A percentile compares a stretch with the other conserved stretches of the same genome.
These are phyloP conservation scores for Aspergillus caelatus DNA, from an alignment of 2,329 filamentous ascomycete genomes.

Conservation along the genomic window DNA sequence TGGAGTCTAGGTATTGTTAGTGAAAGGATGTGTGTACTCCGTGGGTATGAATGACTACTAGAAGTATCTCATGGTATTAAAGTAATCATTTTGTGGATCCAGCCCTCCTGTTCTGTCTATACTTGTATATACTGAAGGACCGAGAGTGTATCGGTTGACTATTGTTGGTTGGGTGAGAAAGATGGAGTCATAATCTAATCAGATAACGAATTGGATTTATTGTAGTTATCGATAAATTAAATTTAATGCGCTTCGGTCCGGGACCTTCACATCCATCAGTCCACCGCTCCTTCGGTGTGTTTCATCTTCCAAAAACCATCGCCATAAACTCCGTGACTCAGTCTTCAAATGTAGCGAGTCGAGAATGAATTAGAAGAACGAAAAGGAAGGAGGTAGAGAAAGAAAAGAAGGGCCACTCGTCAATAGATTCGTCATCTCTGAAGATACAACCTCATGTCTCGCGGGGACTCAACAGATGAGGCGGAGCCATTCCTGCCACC, in stretches of 20 bases:
- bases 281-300: background rate
- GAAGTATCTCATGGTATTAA: background rate
- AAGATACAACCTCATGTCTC: background rate
- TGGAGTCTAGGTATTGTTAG: background rate
- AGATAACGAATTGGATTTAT: background rate
- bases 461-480: background rate
- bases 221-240: background rate
- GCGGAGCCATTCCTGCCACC: constrained; percentile 1
- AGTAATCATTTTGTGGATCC: no score
- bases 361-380: background rate
- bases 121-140: background rate
- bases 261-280: background rate
- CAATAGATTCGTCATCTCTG: background rate
- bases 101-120: no score
- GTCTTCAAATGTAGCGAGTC: background rate
- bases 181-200: background rate
- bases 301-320: background rate
- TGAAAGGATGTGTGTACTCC: background rate
- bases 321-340: background rate
- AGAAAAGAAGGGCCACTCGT: background rate
- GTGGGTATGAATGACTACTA: background rate
- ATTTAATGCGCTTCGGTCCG: background rate
- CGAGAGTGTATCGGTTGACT: background rate
- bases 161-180: background rate
- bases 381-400: background rate